Evolutionary conservation across 148 eudicot species (phyloP).

Genomic region (Polygonum aviculare): DNA sequence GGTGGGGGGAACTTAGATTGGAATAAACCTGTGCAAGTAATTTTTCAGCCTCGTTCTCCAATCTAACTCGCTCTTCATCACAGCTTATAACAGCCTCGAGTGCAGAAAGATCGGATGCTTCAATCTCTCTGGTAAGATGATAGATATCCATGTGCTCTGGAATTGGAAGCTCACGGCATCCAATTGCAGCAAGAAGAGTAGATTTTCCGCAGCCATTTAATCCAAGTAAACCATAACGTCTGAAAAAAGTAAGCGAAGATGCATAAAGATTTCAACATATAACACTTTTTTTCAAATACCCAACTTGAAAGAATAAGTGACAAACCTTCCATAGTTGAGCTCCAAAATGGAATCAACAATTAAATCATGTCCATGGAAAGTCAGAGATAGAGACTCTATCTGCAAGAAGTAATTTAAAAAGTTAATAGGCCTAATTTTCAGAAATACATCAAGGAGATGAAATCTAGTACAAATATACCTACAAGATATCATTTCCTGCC

Average conservation of each 20-base stretch:
- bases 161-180: conserved; percentile 86
- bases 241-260: conserved; percentile 15
- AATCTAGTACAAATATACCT: not conserved
- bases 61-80: conserved; percentile 73
- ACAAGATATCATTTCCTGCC: not conserved
- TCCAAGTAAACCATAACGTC: conserved; percentile 97
- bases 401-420: conserved; percentile 28
- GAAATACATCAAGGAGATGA: not conserved
- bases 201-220: conserved; percentile 98
- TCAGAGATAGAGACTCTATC: conserved; percentile 94
- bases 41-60: conserved; percentile 89
- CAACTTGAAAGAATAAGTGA: not conserved
- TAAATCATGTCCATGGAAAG: conserved; percentile 96
- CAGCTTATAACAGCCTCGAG: conserved; percentile 79
- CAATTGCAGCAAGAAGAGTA: conserved; percentile 84
- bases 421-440: not conserved
- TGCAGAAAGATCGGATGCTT: conserved; percentile 93
- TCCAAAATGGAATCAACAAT: conserved; percentile 85
- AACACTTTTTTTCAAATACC: not conserved
- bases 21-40: conserved; percentile 56
- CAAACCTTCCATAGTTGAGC: conserved; percentile 92
- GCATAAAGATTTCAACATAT: not conserved
- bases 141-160: conserved; percentile 98
- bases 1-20: too few species aligned
- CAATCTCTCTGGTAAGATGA: conserved; percentile 92